Conservation (phyloP, 805 yeast genomes). For the Kuraishia borneana region DNA sequence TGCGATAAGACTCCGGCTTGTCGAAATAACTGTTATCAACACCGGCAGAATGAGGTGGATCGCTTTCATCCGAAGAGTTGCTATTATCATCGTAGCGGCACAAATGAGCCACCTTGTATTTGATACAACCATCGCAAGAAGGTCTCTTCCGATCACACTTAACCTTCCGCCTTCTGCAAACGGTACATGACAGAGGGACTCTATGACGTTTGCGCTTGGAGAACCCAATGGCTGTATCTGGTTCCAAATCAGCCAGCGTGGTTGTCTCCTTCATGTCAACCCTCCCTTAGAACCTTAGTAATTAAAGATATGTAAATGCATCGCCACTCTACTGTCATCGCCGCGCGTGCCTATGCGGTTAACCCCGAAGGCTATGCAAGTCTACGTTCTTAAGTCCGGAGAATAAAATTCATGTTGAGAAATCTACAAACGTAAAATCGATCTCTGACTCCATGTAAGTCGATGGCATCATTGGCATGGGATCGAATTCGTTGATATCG, state of each 20-base stretch:
- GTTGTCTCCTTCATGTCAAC: too few relatives aligned
- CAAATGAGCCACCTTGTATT: constrained; percentile 14
- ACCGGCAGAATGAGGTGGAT: not conserved
- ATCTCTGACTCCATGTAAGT: constrained; percentile 15
- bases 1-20: too few relatives aligned
- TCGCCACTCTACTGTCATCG: too few relatives aligned
- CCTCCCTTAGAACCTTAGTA: too few relatives aligned
- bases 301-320: too few relatives aligned
- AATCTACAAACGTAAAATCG: constrained; percentile 25
- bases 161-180: constrained; percentile 34
- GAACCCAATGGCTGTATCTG: not conserved
- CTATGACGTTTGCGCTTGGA: constrained; percentile 29
- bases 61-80: not conserved
- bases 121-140: constrained; percentile 19
- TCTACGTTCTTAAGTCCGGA: not conserved
- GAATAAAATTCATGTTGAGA: not conserved
- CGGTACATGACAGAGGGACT: constrained; percentile 32
- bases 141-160: constrained; percentile 28
- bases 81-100: constrained; percentile 21
- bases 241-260: not conserved
- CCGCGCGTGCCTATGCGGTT: too few relatives aligned
- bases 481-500: constrained; percentile 2
- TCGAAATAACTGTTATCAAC: too few relatives aligned
- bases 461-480: not conserved
- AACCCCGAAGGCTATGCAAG: not conserved